Evolutionary conservation across 139 green algal species (phyloP).

Genomic region (Micractinium conductrix): DNA sequence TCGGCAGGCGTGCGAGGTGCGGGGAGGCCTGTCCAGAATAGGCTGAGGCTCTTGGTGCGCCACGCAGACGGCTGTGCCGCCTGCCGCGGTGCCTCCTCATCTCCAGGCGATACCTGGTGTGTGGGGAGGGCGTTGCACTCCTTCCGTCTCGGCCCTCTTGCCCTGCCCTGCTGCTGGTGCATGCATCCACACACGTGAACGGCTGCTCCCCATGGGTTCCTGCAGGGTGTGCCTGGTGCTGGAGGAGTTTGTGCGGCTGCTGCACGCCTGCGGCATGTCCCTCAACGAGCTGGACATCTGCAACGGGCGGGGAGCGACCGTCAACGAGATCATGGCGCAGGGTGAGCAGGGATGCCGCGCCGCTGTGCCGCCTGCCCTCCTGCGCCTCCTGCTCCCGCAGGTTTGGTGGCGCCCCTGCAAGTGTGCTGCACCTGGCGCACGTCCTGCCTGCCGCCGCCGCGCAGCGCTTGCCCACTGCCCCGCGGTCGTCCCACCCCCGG

Average conservation of each 20-base stretch:
- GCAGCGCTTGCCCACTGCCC: too few species aligned
- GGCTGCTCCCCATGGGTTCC: background rate
- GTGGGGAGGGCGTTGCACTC: too few species aligned
- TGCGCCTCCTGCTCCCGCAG: background rate
- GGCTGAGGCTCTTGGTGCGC: too few species aligned
- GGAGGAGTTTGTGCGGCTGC: constrained; percentile 94
- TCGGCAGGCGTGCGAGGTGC: too few species aligned
- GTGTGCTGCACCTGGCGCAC: too few species aligned
- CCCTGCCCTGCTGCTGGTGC: background rate
- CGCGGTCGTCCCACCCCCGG: background rate
- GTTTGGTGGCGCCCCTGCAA: too few species aligned
- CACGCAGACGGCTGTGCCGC: too few species aligned
- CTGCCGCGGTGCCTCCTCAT: too few species aligned
- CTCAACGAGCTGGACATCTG: constrained; percentile 87
- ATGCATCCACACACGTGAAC: background rate
- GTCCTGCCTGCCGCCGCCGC: background rate
- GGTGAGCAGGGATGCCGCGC: constrained; percentile 5
- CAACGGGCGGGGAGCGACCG: constrained; percentile 74
- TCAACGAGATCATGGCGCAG: constrained; percentile 75
- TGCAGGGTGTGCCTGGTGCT: constrained; percentile 88
- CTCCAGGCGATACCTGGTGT: too few species aligned
- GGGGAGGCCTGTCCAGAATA: too few species aligned
- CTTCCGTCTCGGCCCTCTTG: too few species aligned
- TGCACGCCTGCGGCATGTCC: constrained; percentile 91
- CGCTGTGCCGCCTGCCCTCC: background rate